Percentiles rank a stretch among this genome's conserved stretches.
Conservation (phyloP, 2,329 filamentous ascomycete genomes). For the Fusarium sp. region DNA sequence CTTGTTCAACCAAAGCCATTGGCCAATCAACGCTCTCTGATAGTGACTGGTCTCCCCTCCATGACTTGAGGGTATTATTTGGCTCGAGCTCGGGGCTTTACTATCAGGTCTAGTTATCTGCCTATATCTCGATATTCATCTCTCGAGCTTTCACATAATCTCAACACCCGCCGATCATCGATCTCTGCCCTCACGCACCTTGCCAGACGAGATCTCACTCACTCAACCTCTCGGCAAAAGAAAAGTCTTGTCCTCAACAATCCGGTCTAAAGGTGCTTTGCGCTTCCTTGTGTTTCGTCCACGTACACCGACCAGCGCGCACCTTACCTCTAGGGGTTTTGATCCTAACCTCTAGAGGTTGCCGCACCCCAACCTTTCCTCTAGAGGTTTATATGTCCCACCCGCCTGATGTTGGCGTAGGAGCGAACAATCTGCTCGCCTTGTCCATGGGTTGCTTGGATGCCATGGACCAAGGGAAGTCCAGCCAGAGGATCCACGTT, state of each 20-base stretch:
- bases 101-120: conserved; percentile 20
- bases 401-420: conserved; percentile 40
- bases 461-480: conserved; percentile 44
- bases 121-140: conserved; percentile 27
- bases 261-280: conserved; percentile 38
- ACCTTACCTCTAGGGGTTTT: conserved; percentile 40
- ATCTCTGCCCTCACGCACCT: neutral
- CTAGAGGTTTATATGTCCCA: conserved; percentile 40
- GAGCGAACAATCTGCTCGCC: conserved; percentile 30
- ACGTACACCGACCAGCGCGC: conserved; percentile 39
- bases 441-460: conserved; percentile 31
- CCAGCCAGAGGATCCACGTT: conserved; percentile 42
- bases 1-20: conserved; percentile 39
- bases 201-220: neutral
- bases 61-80: conserved; percentile 36
- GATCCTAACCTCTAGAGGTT: conserved; percentile 41
- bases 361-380: conserved; percentile 41
- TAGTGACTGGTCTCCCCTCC: conserved; percentile 35
- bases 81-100: conserved; percentile 28
- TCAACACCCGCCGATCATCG: conserved; percentile 17
- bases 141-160: conserved; percentile 33
- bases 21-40: conserved; percentile 45
- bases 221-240: conserved; percentile 18
- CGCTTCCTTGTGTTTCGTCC: conserved; percentile 36
- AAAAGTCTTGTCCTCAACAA: conserved; percentile 38